A percentile compares a stretch with the other conserved stretches of the same genome.
phyloP scores from a whole-genome alignment of 306 rosid genomes.

The Betula pendula region DNA sequence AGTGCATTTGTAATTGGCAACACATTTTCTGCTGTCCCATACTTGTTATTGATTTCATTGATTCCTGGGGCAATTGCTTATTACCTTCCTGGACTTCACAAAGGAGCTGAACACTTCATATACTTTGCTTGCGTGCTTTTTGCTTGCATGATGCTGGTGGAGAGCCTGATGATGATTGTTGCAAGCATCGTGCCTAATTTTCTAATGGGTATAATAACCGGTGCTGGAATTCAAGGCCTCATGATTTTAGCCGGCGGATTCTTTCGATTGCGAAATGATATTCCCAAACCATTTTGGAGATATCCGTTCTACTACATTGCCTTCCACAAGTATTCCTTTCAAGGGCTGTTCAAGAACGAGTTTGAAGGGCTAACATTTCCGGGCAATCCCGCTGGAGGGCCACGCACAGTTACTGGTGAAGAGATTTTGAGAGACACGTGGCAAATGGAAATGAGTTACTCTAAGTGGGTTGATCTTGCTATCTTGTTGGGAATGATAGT shows the following conservation, averaged over 20 bases:
- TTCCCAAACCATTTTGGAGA: slow-evolving; percentile 53
- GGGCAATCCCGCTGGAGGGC: background rate
- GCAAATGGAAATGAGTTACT: slow-evolving; percentile 52
- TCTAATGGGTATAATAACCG: slow-evolving; percentile 70
- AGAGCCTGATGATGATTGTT: slow-evolving; percentile 78
- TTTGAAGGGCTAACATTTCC: slow-evolving; percentile 45
- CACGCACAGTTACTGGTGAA: slow-evolving; percentile 27
- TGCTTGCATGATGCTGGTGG: slow-evolving; percentile 56
- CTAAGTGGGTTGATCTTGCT: slow-evolving; percentile 67
- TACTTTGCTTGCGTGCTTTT: slow-evolving; percentile 43
- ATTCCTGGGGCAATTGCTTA: slow-evolving; percentile 59
- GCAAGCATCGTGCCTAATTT: slow-evolving; percentile 65
- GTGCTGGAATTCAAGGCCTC: slow-evolving; percentile 68
- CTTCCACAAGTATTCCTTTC: slow-evolving; percentile 57
- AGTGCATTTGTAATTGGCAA: slow-evolving; percentile 57
- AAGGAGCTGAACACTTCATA: slow-evolving; percentile 36
- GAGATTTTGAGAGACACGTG: slow-evolving; percentile 31
- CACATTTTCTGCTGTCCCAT: slow-evolving; percentile 61
- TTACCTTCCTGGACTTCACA: slow-evolving; percentile 54
- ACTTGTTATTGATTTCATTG: slow-evolving; percentile 35
- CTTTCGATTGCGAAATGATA: slow-evolving; percentile 50
- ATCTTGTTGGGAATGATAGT: slow-evolving; percentile 57
- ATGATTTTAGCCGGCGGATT: slow-evolving; percentile 57
- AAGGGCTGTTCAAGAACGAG: slow-evolving; percentile 72
- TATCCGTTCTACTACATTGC: slow-evolving; percentile 57